Evolutionary conservation across 2,329 filamentous ascomycete genomes (phyloP).

Genomic region (Clarireedia paspali): DNA sequence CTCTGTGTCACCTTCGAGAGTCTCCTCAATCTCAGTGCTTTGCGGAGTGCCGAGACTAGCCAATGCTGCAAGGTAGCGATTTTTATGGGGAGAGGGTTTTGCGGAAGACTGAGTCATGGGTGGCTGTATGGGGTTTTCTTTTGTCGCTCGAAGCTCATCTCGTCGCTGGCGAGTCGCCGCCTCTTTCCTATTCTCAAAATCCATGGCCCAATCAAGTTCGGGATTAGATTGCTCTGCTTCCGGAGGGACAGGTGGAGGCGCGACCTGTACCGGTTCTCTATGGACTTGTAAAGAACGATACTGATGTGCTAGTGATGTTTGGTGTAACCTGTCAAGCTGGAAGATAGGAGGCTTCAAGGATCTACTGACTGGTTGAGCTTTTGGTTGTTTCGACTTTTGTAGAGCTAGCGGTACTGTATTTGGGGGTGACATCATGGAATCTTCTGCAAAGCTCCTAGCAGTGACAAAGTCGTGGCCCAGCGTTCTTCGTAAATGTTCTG

Average conservation of each 20-base stretch:
- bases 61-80: conserved; percentile 26
- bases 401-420: background rate
- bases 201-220: conserved; percentile 28
- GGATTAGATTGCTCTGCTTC: conserved; percentile 7
- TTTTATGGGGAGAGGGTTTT: conserved; percentile 24
- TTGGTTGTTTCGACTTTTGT: conserved; percentile 1
- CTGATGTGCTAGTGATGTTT: conserved; percentile 12
- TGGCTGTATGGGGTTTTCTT: conserved; percentile 2
- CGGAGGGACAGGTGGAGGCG: background rate
- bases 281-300: background rate
- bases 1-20: conserved; percentile 1
- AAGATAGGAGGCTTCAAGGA: conserved; percentile 22
- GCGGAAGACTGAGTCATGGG: background rate
- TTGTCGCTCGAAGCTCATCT: conserved; percentile 18
- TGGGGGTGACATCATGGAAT: conserved; percentile 14
- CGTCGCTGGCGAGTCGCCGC: conserved; percentile 23
- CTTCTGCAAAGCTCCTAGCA: conserved; percentile 16
- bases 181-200: conserved; percentile 28
- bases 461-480: conserved; percentile 18
- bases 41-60: conserved; percentile 14
- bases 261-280: background rate
- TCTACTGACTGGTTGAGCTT: conserved; percentile 13
- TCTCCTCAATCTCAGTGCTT: background rate
- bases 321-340: conserved; percentile 10
- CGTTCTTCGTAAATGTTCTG: background rate